These are phyloP conservation scores for Microdochium paspali DNA, from an alignment of 2,329 filamentous ascomycete genomes.

Conservation along the genomic window DNA sequence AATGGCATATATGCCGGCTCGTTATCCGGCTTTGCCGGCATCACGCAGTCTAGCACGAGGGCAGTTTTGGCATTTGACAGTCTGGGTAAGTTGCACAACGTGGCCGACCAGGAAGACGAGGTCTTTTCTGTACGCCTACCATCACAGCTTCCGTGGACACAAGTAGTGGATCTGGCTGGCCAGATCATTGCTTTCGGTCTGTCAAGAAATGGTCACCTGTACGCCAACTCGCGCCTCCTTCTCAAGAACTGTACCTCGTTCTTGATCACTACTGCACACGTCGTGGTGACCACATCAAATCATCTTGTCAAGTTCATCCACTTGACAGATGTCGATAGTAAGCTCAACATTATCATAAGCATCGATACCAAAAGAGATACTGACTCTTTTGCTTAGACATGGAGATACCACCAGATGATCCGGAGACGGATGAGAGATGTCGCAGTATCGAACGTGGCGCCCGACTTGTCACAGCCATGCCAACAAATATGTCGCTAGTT, in stretches of 20 bases:
- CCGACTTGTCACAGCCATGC: conserved; percentile 79
- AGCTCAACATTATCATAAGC: conserved; percentile 9
- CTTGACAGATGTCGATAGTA: conserved; percentile 57
- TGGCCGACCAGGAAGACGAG: conserved; percentile 22
- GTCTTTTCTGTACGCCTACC: conserved; percentile 29
- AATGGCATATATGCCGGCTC: conserved; percentile 15
- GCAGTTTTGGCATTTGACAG: conserved; percentile 32
- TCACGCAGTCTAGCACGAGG: conserved; percentile 17
- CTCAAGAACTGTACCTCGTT: conserved; percentile 91
- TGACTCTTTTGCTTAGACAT: conserved; percentile 47
- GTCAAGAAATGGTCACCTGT: conserved; percentile 67
- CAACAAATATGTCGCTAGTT: conserved; percentile 74
- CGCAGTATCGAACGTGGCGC: conserved; percentile 86
- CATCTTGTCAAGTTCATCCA: conserved; percentile 94
- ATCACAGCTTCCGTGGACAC: conserved; percentile 41
- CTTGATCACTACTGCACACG: conserved; percentile 66
- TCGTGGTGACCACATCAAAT: conserved; percentile 87
- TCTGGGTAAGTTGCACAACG: conserved; percentile 32
- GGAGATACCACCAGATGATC: conserved; percentile 77
- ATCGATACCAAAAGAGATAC: background rate
- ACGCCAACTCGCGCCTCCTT: conserved; percentile 64
- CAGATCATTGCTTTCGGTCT: conserved; percentile 49
- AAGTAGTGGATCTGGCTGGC: conserved; percentile 31
- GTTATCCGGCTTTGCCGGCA: conserved; percentile 18
- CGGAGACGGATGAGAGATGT: conserved; percentile 85